Base-by-base conservation (phyloP, 1,284 basidiomycete species). In the Meripilus lineatus region DNA sequence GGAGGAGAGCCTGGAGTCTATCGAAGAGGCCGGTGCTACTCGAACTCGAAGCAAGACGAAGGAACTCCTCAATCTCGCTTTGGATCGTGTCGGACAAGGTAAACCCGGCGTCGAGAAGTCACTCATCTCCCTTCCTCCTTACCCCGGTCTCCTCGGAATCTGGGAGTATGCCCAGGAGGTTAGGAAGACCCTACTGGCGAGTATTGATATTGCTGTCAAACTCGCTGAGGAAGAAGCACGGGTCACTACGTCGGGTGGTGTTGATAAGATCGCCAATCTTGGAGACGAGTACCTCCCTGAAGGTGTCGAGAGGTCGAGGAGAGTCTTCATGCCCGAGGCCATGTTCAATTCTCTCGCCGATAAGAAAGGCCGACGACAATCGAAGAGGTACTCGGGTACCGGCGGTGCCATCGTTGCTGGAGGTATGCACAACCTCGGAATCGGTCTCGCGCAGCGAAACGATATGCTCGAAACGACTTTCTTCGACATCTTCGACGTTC, bases 91-190 rank as follows among this genome's bases (percentile, higher is more conserved):
- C 45, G 84, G 79, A 3, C 71, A 76, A 51, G 95, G 93, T 38
- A 77, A 84, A 57, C 74, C 81, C 38, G 85, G 77, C 39, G 72
- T 77, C 47, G 76, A 78, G 37, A 58, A 63, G 17, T 56, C 71
- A 6, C 51, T 61, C 3, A 58, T 81, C 17, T 62, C 68, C 11
- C 71, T 96, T 62, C 96, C 96, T 5, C 67, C 77, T 0, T 99
- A 94, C 68, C 89, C 93, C 4, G 95, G 96, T 26, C 61, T 99
- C 14, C 66, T 94, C 32, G 78, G 83, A 28, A 74, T 95, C 37
- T 95, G 87, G 87, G 84, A 93, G 51, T 99, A 96, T 58, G 90
- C 89, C 0, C 72, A 73, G 20, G 90, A 93, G 40, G 92, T 98
- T 45, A 83, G 92, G 51, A 71, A 70, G 40, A 79, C 82, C 1